Evolutionary conservation across 306 rosid genomes (phyloP).

Genomic region (Fragaria vesca): DNA sequence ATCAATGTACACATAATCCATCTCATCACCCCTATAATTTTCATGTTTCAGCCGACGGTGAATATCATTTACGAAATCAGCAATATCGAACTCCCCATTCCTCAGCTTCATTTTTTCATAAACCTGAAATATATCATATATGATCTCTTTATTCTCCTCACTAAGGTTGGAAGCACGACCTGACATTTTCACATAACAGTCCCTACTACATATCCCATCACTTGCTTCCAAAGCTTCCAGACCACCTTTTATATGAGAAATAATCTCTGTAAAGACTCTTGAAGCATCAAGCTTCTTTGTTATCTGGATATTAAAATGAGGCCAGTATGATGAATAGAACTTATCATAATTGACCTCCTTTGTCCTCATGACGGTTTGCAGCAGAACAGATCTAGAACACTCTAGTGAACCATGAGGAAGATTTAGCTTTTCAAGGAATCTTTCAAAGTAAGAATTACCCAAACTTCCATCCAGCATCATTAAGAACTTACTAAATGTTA

Average conservation of each 20-base stretch:
- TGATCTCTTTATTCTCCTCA: constrained; percentile 34
- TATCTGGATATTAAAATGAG: constrained; percentile 49
- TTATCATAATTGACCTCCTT: constrained; percentile 65
- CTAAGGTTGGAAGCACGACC: constrained; percentile 41
- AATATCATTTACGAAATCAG: constrained; percentile 62
- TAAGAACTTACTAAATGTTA: constrained; percentile 59
- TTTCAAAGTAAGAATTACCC: constrained; percentile 56
- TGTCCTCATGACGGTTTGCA: constrained; percentile 45
- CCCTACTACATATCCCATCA: constrained; percentile 43
- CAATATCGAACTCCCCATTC: constrained; percentile 65
- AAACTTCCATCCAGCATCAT: constrained; percentile 75
- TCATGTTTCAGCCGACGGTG: constrained; percentile 44
- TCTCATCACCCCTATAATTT: constrained; percentile 48
- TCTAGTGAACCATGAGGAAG: constrained; percentile 22
- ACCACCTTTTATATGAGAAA: constrained; percentile 68
- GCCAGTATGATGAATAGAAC: constrained; percentile 61
- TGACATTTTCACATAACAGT: constrained; percentile 42
- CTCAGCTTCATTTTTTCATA: constrained; percentile 63
- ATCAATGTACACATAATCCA: constrained; percentile 63
- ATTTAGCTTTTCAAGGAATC: constrained; percentile 28
- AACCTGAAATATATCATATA: constrained; percentile 49
- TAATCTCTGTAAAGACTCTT: constrained; percentile 58
- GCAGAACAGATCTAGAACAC: constrained; percentile 39
- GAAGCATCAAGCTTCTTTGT: constrained; percentile 59
- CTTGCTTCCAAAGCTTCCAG: constrained; percentile 28